These are phyloP conservation scores for Aspergillus baeticus DNA, from an alignment of 495 filamentous ascomycete species.

Conservation along the genomic window DNA sequence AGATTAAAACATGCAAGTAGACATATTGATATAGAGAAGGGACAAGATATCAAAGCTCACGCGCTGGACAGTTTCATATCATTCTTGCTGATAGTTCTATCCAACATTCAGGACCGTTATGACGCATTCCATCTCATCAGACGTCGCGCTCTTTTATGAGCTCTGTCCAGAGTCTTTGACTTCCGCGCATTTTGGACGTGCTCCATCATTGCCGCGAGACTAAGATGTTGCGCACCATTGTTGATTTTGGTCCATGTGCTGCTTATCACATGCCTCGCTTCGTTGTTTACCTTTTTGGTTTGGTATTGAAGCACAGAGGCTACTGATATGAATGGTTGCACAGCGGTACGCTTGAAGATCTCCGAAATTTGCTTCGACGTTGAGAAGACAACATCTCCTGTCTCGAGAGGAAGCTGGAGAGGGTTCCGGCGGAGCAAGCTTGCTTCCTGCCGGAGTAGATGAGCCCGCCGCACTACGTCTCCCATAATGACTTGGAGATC, in stretches of 20 bases:
- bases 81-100: slow-evolving; percentile 3
- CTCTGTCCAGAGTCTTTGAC: slow-evolving; percentile 33
- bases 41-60: neutral
- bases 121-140: slow-evolving; percentile 26
- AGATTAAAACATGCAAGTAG: slow-evolving; percentile 1
- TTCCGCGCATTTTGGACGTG: slow-evolving; percentile 32
- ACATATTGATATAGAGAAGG: slow-evolving; percentile 2
- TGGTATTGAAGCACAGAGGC: slow-evolving; percentile 33
- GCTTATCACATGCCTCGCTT: slow-evolving; percentile 29
- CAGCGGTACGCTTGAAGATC: slow-evolving; percentile 31
- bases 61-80: neutral
- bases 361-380: slow-evolving; percentile 40
- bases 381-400: slow-evolving; percentile 30
- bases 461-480: slow-evolving; percentile 45
- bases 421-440: slow-evolving; percentile 28
- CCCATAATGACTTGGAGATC: slow-evolving; percentile 50
- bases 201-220: slow-evolving; percentile 29
- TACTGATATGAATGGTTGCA: slow-evolving; percentile 34
- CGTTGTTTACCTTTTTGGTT: slow-evolving; percentile 28
- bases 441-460: slow-evolving; percentile 34
- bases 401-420: slow-evolving; percentile 17
- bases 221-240: slow-evolving; percentile 24
- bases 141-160: slow-evolving; percentile 38
- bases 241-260: slow-evolving; percentile 32
- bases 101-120: slow-evolving; percentile 13